Base-by-base conservation (phyloP, 305 asterid species). In the Withania somnifera region DNA sequence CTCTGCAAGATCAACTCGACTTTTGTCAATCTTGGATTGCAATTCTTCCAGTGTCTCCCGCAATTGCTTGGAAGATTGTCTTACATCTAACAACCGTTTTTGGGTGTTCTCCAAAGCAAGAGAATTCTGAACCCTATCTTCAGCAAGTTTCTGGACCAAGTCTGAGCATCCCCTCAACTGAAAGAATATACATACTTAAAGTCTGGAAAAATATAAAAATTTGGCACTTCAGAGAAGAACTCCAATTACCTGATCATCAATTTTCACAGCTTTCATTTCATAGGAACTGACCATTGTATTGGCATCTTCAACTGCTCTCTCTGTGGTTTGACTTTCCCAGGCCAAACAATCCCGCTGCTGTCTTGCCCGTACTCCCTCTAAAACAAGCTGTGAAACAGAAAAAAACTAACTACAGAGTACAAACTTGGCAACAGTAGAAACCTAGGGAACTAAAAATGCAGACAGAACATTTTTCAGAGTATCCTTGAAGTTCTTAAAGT, bases 171-270 rank as follows among this genome's bases (percentile, higher is more conserved):
- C 80, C 87, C 91, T 94, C 89, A 92, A 85, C 99, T 97, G 96
- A 89, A 90, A 73, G 82, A 80, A 87, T 47, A 78, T 32, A 30
- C 51, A 26, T 38, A 64, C 58, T 22, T 73, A 9, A 13, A 11
- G 63, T 22, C 60, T 24, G 40, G 51, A 71, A 56, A 47, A 78
- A 6, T 28, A 51, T 75, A 80, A 60, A 40, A 26, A 60, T 80
- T 83, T 45, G 51, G 28, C 60, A 66, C 84, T n/a, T 64, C 3
- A 69, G 20, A 22, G 79, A 28, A 47, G 71, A 28, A 7, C 45
- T 56, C 54, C 61, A 82, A 42, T 82, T 89, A 94, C 99, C 95
- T 94, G 99, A 87, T 97, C 98, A 81, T 93, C 97, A 76, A 97
- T 90, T 89, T 93, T 94, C 76, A 90, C 84, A 82, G 92, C 94